Percentiles rank a stretch among this genome's conserved stretches.
Conservation (phyloP, 768 basidiomycete genomes). For the Lentinula edodes region DNA sequence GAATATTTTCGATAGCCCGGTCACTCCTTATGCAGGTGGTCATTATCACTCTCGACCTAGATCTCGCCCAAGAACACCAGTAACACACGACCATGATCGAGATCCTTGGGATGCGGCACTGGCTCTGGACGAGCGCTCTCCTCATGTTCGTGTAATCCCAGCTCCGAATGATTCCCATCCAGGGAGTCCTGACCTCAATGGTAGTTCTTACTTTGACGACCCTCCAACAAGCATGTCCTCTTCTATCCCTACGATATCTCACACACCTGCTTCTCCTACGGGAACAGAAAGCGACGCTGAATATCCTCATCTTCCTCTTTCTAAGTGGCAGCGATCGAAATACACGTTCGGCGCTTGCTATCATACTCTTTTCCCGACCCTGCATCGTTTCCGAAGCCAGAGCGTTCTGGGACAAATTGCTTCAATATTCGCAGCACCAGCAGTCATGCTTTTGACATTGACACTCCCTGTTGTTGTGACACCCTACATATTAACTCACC, state of each 20-base stretch:
- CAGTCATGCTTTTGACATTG: conserved; percentile 78
- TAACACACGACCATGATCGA: conserved; percentile 24
- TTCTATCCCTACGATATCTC: conserved; percentile 50
- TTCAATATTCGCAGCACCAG: conserved; percentile 78
- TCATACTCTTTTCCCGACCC: conserved; percentile 79
- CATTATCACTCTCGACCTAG: conserved; percentile 52
- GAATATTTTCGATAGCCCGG: conserved; percentile 57
- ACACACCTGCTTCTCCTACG: conserved; percentile 49
- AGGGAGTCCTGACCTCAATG: conserved; percentile 5
- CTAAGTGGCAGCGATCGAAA: conserved; percentile 34
- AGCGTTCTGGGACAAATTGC: conserved; percentile 66
- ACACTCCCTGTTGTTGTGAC: conserved; percentile 88
- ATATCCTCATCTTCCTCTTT: conserved; percentile 25
- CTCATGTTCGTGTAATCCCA: conserved; percentile 24
- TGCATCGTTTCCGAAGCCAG: conserved; percentile 70
- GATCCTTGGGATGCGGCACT: conserved; percentile 50
- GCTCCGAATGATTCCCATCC: conserved; percentile 18
- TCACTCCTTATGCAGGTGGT: conserved; percentile 69
- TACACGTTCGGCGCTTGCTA: conserved; percentile 34
- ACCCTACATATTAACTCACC: conserved; percentile 33
- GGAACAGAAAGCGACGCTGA: conserved; percentile 34
- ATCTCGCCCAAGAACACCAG: conserved; percentile 23
- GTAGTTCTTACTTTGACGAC: conserved; percentile 12
- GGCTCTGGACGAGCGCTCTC: conserved; percentile 41
- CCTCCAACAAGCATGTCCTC: conserved; percentile 13